Evolutionary conservation across 2,329 filamentous ascomycete genomes (phyloP).

Genomic region (Pestalotiopsis sp.): DNA sequence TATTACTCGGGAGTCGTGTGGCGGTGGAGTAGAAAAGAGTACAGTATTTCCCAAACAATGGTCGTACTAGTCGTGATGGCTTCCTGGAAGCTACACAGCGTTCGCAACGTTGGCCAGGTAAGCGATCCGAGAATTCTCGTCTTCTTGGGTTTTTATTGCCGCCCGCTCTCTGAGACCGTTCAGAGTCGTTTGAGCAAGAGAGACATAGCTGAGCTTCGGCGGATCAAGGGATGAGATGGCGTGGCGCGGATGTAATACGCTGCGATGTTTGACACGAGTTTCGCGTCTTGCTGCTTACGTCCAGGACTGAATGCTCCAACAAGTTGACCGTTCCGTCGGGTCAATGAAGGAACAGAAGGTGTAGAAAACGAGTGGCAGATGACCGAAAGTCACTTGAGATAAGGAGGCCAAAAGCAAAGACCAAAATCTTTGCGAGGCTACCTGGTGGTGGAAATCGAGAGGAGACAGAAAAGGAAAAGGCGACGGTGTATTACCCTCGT

Average conservation of each 20-base stretch:
- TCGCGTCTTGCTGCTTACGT: neutral
- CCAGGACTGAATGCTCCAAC: neutral
- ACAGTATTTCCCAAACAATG: neutral
- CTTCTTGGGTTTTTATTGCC: neutral
- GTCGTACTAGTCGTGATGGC: neutral
- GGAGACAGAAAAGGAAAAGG: neutral
- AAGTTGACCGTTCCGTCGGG: neutral
- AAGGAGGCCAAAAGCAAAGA: neutral
- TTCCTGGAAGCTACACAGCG: neutral
- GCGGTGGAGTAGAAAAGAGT: neutral
- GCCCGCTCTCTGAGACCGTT: neutral
- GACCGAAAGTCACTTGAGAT: neutral
- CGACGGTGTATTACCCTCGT: neutral
- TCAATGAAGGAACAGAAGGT: neutral
- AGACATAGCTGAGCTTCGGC: constrained; percentile 4
- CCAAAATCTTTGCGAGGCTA: neutral
- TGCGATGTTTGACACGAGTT: constrained; percentile 2
- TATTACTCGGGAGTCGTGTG: neutral
- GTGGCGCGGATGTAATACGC: neutral
- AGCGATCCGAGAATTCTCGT: neutral
- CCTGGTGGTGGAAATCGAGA: neutral
- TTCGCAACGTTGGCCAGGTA: neutral
- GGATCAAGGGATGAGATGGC: neutral
- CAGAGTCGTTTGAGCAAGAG: neutral
- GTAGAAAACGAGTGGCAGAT: constrained; percentile 8